A percentile compares a stretch with the other conserved stretches of the same genome.
phyloP scores from a whole-genome alignment of 1,284 basidiomycete genomes.

The Neotropicomus parvogracilis region DNA sequence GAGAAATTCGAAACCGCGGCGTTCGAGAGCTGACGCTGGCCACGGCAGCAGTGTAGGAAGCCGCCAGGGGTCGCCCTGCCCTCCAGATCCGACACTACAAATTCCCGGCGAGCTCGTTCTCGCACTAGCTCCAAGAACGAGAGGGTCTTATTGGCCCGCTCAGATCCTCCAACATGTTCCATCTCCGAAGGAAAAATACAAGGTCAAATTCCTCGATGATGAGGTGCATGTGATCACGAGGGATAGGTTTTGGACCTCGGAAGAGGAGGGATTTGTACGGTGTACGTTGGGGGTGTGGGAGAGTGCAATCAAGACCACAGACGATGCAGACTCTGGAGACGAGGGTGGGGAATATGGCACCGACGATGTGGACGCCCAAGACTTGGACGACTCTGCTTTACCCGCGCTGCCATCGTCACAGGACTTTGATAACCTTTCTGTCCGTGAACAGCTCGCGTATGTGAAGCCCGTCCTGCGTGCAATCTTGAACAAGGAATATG shows the following conservation, averaged over 20 bases:
- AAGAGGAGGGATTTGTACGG: constrained; percentile 53
- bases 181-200: constrained; percentile 41
- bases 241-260: constrained; percentile 52
- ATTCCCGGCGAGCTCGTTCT: constrained; percentile 67
- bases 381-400: constrained; percentile 22
- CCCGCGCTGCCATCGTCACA: constrained; percentile 38
- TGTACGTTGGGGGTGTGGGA: constrained; percentile 59
- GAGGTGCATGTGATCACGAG: constrained; percentile 39
- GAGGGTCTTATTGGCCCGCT: constrained; percentile 62
- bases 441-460: constrained; percentile 61
- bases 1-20: constrained; percentile 18
- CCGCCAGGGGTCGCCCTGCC: constrained; percentile 38
- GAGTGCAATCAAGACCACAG: constrained; percentile 42
- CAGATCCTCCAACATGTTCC: constrained; percentile 50
- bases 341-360: constrained; percentile 40
- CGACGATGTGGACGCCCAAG: constrained; percentile 14
- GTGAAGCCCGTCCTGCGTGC: constrained; percentile 58
- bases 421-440: constrained; percentile 45
- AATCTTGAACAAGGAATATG: constrained; percentile 53
- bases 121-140: constrained; percentile 41
- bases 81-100: constrained; percentile 44
- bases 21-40: constrained; percentile 18
- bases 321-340: constrained; percentile 47
- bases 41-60: neutral
- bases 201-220: constrained; percentile 54